phyloP scores from a whole-genome alignment of 257 asterid species.

The Fraxinus cuspidata region DNA sequence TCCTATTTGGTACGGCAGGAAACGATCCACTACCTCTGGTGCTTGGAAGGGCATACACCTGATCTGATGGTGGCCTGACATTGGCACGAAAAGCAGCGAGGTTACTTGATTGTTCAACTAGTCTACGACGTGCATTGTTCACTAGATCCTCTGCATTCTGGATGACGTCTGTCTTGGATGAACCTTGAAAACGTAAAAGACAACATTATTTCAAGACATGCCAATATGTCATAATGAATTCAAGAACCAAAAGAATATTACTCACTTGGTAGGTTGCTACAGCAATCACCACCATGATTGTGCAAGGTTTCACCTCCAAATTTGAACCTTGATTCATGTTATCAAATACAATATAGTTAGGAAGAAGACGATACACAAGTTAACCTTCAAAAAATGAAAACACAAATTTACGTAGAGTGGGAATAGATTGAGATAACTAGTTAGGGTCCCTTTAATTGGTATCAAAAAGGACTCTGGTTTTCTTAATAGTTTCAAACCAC shows the following conservation, averaged over 20 bases:
- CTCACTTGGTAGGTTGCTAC: constrained; percentile 46
- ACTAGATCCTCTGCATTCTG: constrained; percentile 30
- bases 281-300: constrained; percentile 29
- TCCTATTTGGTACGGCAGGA: not conserved
- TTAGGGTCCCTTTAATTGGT: constrained; percentile 41
- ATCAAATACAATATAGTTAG: constrained; percentile 22
- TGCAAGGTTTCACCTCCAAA: constrained; percentile 35
- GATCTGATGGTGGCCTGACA: constrained; percentile 20
- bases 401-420: constrained; percentile 47
- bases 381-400: not conserved
- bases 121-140: constrained; percentile 45
- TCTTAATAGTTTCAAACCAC: constrained; percentile 39
- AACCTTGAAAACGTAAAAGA: constrained; percentile 37
- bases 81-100: constrained; percentile 56
- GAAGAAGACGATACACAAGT: not conserved
- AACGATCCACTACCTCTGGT: constrained; percentile 76
- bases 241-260: constrained; percentile 5
- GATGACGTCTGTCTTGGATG: constrained; percentile 33
- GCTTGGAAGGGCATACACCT: constrained; percentile 45
- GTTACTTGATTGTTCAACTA: constrained; percentile 59
- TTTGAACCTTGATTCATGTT: constrained; percentile 38
- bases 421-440: constrained; percentile 50
- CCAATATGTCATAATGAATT: constrained; percentile 2
- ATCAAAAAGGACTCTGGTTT: constrained; percentile 37
- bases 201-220: constrained; percentile 6